Base-by-base conservation (phyloP, 768 basidiomycete species). In the Hydnomerulius pinastri region DNA sequence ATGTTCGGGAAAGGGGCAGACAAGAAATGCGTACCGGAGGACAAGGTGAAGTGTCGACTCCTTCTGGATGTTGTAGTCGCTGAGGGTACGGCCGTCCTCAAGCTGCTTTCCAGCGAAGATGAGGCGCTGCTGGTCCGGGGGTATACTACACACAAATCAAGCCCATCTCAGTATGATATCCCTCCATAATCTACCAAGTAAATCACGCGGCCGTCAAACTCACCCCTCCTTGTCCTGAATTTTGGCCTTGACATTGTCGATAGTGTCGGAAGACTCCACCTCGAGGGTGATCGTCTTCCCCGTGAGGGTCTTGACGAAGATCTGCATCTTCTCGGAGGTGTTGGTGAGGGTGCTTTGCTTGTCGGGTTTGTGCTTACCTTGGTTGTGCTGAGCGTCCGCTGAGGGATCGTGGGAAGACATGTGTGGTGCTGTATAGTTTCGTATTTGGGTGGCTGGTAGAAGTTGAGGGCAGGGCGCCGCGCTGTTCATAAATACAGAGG, bases 41-140 rank as follows among this genome's bases (percentile, higher is more conserved):
- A 98, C 94, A 62, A 98, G 79, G 76, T 98, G 95, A 60, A 98
- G 90, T 23, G 95, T 98, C 18, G 92, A 95, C 73, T 98, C 95
- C 76, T 95, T 94, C 77, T 95, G 93, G 67, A 96, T 97, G 78
- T 96, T 96, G 80, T 96, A 98, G 75, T 98, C 96, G 59, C 82
- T 88, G 37, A 98, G 78, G 6, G 95, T 98, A 62, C 96, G 90
- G 40, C 96, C 96, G 71, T 98, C 96, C 74, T 98, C 96, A 51
- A 98, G 85, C 73, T 98, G 96, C 82, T 98, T 98, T 46, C 96
- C 96, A 51, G 96, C 96, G 60, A 98, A 93, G 72, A n/a, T n/a
- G n/a, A n/a, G n/a, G n/a, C n/a, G n/a, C n/a, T n/a, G n/a, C n/a
- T n/a, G n/a, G n/a, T n/a, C n/a, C n/a, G n/a, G n/a, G n/a, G 95